These are phyloP conservation scores for Pleurotus tuber-regium DNA, from an alignment of 768 basidiomycete species.

Conservation along the genomic window DNA sequence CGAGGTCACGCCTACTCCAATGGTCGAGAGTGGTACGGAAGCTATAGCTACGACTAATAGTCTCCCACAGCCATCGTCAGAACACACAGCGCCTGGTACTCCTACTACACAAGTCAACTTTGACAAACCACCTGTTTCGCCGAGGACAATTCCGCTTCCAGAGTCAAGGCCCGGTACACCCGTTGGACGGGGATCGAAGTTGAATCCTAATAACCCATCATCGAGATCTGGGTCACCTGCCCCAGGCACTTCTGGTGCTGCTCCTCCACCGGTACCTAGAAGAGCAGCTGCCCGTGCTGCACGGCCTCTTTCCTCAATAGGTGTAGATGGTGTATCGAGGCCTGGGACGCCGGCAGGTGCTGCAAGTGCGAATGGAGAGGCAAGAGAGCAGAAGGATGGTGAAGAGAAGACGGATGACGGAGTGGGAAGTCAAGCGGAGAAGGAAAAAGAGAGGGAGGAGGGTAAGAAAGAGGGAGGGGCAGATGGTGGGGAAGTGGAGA, in stretches of 20 bases:
- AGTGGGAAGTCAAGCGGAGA: constrained; percentile 9
- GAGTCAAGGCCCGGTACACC: constrained; percentile 44
- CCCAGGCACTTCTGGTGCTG: constrained; percentile 33
- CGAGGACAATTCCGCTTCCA: constrained; percentile 37
- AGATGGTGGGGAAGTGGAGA: no score
- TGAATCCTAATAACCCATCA: neutral
- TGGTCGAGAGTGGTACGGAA: neutral
- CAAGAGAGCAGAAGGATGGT: no score
- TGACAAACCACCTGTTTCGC: constrained; percentile 20
- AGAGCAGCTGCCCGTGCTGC: constrained; percentile 57
- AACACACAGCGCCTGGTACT: neutral
- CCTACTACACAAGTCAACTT: neutral
- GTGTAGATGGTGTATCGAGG: constrained; percentile 10
- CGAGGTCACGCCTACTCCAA: neutral
- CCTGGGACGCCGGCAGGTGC: neutral
- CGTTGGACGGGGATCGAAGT: neutral
- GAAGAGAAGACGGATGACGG: constrained; percentile 14
- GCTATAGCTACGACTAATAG: neutral
- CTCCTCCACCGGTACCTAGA: constrained; percentile 62
- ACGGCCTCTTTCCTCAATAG: constrained; percentile 20
- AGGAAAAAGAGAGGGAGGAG: no score
- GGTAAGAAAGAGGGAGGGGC: no score
- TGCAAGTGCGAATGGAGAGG: constrained; percentile 7
- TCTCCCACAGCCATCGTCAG: constrained; percentile 1
- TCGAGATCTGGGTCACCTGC: constrained; percentile 20